Evolutionary conservation across 768 basidiomycete genomes (phyloP), one percentile per base, ranked within the genome.

Genomic region (Trametes coccinea): DNA sequence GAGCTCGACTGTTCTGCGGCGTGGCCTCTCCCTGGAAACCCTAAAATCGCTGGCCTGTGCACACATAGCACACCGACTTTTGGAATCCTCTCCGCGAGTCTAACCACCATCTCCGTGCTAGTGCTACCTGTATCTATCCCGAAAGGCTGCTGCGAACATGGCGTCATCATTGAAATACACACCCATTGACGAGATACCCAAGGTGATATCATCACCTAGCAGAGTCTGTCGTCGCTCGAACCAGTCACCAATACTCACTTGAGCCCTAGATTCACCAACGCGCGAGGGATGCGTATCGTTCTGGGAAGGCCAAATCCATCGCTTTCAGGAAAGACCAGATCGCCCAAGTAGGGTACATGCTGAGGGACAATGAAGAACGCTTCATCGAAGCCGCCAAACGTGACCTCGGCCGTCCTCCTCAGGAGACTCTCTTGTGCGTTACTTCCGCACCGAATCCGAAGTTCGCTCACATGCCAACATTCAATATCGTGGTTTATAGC

Each of bases 301-400:
- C 84, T 1, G 89, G 90, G 14, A 91, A 86, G 70, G 82, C 84
- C 44, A 85, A 77, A 68, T 73, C 83, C n/a, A 77, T 93, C 57
- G 79, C 79, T 11, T 91, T 80, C 69, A 80, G 93, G 67, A 92
- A 87, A 73, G 80, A 84, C 46, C 91, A 93, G 74, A 78, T 95
- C 29, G 79, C 86, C n/a, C 83, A 87, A 68, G 80, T 95, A 11
- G 85, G 80, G 7, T 89, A 90, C 70, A 74, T 91, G 65, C 33
- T 92, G 67, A 80, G 90, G 70, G 92, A 95, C 73, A 92, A 95
- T 70, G 67, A 75, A 17, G 74, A 81, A 37, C 81, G 76, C 14
- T 83, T 93, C 67, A 79, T 83, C 45, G 78, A 83, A 29, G 79
- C 92, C 0, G 70, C 92, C 61, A 71, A 73, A 1, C 62, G 71